Evolutionary conservation across 1,284 basidiomycete species (phyloP).

Genomic region (Pseudomicrostroma phylloplanum): DNA sequence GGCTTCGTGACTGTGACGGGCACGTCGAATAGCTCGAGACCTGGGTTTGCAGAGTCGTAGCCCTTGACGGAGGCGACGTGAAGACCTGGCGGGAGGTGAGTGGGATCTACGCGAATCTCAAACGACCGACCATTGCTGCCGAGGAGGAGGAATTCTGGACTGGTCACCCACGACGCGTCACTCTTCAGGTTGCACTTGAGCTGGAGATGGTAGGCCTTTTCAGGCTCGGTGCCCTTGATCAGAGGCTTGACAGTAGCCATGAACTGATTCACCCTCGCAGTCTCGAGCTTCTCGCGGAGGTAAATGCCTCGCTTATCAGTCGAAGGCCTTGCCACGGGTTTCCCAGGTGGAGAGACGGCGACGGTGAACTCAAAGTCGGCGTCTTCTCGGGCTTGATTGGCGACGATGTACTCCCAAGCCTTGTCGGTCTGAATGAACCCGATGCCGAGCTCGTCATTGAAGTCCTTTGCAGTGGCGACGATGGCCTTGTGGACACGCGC

Average conservation of each 20-base stretch:
- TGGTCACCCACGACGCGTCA: slow-evolving; percentile 43
- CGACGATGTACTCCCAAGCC: slow-evolving; percentile 48
- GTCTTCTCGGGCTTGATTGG: slow-evolving; percentile 40
- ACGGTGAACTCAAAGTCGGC: slow-evolving; percentile 48
- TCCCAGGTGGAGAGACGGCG: slow-evolving; percentile 44
- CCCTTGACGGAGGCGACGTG: slow-evolving; percentile 45
- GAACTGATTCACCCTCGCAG: slow-evolving; percentile 38
- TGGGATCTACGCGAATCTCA: slow-evolving; percentile 49
- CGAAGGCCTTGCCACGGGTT: slow-evolving; percentile 23
- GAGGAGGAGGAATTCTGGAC: slow-evolving; percentile 44
- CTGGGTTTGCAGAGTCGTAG: slow-evolving; percentile 40
- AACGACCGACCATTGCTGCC: slow-evolving; percentile 50
- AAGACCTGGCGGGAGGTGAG: slow-evolving; percentile 41
- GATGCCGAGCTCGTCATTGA: slow-evolving; percentile 47
- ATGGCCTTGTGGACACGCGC: slow-evolving; percentile 49
- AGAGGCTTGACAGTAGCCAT: slow-evolving; percentile 43
- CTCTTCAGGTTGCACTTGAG: slow-evolving; percentile 36
- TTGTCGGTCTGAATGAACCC: slow-evolving; percentile 48
- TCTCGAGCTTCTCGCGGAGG: slow-evolving; percentile 46
- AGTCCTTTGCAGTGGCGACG: slow-evolving; percentile 46
- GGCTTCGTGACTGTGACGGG: slow-evolving; percentile 51
- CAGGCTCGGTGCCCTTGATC: slow-evolving; percentile 42
- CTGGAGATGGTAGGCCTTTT: slow-evolving; percentile 45
- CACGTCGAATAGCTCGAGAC: slow-evolving; percentile 45
- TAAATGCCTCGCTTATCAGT: slow-evolving; percentile 47